Evolutionary conservation across 2,329 filamentous ascomycete species (phyloP).

Genomic region (Chalaropsis thielavioides): DNA sequence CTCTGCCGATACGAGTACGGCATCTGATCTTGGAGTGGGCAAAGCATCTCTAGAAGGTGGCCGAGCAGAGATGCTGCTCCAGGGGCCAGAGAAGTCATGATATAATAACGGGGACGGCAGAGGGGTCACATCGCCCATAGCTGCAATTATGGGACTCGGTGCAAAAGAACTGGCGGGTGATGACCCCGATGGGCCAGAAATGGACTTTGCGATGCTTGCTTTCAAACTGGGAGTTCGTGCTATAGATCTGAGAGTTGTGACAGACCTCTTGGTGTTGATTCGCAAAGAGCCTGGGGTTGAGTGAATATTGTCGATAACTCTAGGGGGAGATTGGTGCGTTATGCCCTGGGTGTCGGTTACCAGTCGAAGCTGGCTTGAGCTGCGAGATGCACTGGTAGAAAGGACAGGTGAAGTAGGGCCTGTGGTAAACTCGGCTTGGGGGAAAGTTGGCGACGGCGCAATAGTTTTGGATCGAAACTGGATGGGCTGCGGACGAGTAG

Average conservation of each 20-base stretch:
- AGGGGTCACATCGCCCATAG: slow-evolving; percentile 66
- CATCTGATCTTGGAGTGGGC: slow-evolving; percentile 12
- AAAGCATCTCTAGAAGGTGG: slow-evolving; percentile 1
- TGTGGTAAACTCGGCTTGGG: slow-evolving; percentile 17
- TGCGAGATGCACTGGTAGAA: slow-evolving; percentile 15
- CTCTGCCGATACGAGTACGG: slow-evolving; percentile 35
- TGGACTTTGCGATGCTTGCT: slow-evolving; percentile 35
- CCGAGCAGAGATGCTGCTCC: slow-evolving; percentile 37
- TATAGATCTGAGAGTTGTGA: slow-evolving; percentile 35
- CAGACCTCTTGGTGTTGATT: slow-evolving; percentile 30
- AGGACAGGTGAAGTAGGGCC: slow-evolving; percentile 16
- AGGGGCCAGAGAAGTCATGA: slow-evolving; percentile 50
- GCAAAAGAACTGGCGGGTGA: slow-evolving; percentile 51
- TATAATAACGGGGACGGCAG: slow-evolving; percentile 60
- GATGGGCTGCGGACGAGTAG: slow-evolving; percentile 7
- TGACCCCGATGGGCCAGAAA: slow-evolving; percentile 27
- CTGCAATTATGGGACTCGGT: slow-evolving; percentile 59
- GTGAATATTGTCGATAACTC: background rate
- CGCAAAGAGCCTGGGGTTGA: slow-evolving; percentile 17
- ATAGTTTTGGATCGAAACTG: slow-evolving; percentile 18
- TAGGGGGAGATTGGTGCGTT: slow-evolving; percentile 18
- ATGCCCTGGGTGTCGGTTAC: slow-evolving; percentile 19
- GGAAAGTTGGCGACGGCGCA: slow-evolving; percentile 15
- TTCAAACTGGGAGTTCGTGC: slow-evolving; percentile 49
- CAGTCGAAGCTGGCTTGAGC: slow-evolving; percentile 19